phyloP scores from a whole-genome alignment of 148 eudicot species.

The Silene conica region DNA sequence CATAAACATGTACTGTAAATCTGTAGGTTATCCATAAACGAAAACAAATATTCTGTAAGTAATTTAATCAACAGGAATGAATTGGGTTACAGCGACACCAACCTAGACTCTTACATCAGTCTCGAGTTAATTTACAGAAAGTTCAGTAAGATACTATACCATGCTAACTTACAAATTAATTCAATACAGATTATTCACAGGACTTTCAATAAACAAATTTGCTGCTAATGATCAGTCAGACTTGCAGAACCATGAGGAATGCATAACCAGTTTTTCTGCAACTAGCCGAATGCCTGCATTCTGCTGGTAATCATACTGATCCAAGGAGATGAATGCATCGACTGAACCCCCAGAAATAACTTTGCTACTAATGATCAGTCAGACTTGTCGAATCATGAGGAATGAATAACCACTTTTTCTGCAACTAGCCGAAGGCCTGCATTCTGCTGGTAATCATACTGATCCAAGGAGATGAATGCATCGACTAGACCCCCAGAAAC shows the following conservation, averaged over 20 bases:
- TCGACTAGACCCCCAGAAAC: conserved; percentile 54
- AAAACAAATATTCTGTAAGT: not conserved
- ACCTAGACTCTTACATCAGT: conserved; percentile 2
- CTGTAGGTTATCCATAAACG: conserved; percentile 16
- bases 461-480: conserved; percentile 63
- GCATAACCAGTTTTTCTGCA: conserved; percentile 64
- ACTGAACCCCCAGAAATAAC: conserved; percentile 47
- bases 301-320: conserved; percentile 72
- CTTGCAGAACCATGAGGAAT: conserved; percentile 33
- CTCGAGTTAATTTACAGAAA: not conserved
- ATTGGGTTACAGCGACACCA: not conserved
- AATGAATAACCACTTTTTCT: conserved; percentile 56
- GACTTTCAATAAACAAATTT: not conserved
- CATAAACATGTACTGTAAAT: conserved; percentile 33
- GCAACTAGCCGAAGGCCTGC: conserved; percentile 87
- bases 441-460: conserved; percentile 71
- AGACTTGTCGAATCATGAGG: conserved; percentile 30
- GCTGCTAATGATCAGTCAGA: conserved; percentile 3
- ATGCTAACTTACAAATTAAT: not conserved
- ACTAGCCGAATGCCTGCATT: conserved; percentile 79
- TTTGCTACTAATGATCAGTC: not conserved
- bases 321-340: conserved; percentile 69
- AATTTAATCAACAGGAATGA: not conserved
- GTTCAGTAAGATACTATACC: not conserved
- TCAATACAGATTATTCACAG: conserved; percentile 13